Percentiles rank a stretch among this genome's conserved stretches.
Conservation (phyloP, 2,329 filamentous ascomycete species). For the Ampelomyces quisqualis region DNA sequence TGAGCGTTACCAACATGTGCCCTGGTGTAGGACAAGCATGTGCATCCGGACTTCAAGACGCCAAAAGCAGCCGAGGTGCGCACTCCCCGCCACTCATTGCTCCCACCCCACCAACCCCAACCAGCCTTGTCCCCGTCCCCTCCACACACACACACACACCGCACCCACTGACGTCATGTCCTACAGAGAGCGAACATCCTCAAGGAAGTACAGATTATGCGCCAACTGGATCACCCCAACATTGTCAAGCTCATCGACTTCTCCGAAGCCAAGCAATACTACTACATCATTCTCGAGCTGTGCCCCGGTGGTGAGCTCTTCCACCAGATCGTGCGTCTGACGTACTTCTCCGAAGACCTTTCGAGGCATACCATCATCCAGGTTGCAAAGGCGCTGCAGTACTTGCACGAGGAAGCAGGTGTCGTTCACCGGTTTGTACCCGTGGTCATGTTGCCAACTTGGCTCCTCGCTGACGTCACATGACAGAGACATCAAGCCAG, state of each 20-base stretch:
- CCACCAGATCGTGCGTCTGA: constrained; percentile 96
- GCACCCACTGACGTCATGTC: constrained; percentile 47
- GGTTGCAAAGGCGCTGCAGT: constrained; percentile 91
- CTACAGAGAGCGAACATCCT: constrained; percentile 89
- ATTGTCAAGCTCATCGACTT: constrained; percentile 94
- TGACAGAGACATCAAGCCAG: constrained; percentile 90
- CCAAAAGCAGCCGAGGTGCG: constrained; percentile 98
- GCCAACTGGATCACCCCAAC: constrained; percentile 92
- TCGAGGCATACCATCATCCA: constrained; percentile 93
- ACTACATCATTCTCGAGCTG: constrained; percentile 94
- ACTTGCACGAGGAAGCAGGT: constrained; percentile 90
- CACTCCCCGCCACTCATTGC: constrained; percentile 25
- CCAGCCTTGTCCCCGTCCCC: constrained; percentile 23
- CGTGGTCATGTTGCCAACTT: constrained; percentile 4
- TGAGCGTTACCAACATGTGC: constrained; percentile 53
- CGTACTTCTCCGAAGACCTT: constrained; percentile 96
- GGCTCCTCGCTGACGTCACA: constrained; percentile 41
- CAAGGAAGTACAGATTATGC: constrained; percentile 99
- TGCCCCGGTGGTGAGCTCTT: constrained; percentile 95
- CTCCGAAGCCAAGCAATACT: constrained; percentile 89
- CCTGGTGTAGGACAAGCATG: constrained; percentile 74
- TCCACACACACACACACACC: no score
- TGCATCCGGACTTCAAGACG: constrained; percentile 92
- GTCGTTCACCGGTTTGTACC: constrained; percentile 87
- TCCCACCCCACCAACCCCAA: constrained; percentile 35